A percentile compares a stretch with the other conserved stretches of the same genome.
These are phyloP conservation scores for Xylaria palmicola DNA, from an alignment of 495 filamentous ascomycete species.

Conservation along the genomic window DNA sequence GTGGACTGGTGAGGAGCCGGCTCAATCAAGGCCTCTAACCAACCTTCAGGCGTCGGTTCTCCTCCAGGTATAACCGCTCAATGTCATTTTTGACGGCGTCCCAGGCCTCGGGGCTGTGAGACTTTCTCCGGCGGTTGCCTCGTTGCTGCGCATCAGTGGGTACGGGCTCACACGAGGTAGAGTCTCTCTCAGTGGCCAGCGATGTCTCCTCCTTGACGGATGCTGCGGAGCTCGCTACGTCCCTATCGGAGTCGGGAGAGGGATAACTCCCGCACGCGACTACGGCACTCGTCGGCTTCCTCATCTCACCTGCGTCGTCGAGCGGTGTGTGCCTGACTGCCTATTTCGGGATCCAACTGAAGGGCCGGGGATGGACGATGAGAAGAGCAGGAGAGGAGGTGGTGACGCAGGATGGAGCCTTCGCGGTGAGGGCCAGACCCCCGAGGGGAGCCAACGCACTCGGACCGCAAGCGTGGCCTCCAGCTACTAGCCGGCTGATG, in stretches of 20 bases:
- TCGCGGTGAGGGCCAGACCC: not conserved
- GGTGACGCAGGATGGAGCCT: not conserved
- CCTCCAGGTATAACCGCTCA: constrained; percentile 28
- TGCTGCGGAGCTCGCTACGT: not conserved
- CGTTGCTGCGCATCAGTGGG: constrained; percentile 5
- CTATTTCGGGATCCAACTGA: not conserved
- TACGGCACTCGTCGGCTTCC: not conserved
- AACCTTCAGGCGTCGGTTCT: constrained; percentile 31
- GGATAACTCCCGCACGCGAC: constrained; percentile 6
- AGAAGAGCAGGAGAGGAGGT: not conserved
- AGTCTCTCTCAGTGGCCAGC: not conserved
- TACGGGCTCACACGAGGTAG: not conserved
- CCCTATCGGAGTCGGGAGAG: constrained; percentile 9
- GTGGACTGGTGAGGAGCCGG: not conserved
- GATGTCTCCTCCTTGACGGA: not conserved
- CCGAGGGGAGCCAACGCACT: constrained; percentile 2
- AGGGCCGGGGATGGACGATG: not conserved
- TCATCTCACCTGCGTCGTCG: not conserved
- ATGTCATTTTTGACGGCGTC: constrained; percentile 31
- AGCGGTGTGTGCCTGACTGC: not conserved
- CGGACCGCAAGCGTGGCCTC: not conserved
- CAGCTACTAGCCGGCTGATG: not conserved
- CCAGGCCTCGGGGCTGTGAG: constrained; percentile 31
- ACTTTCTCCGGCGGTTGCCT: constrained; percentile 21
- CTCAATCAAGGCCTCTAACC: constrained; percentile 1